Percentiles rank a stretch among this genome's conserved stretches.
Conservation (phyloP, 2,329 filamentous ascomycete genomes). For the Ophiostoma ips region DNA sequence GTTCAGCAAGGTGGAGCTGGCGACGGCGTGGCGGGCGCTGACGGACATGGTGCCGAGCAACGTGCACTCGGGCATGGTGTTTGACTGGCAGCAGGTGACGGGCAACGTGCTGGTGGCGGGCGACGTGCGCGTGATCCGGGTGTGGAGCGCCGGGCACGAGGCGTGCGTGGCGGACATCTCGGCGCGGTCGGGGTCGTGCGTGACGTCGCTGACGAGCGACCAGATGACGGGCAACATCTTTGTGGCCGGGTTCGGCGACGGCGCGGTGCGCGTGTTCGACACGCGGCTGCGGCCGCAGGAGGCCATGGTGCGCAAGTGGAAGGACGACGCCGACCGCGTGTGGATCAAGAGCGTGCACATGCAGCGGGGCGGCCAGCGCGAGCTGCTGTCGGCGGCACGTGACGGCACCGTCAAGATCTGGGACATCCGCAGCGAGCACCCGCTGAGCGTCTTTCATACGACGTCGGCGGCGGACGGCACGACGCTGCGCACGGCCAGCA, state of each 20-base stretch:
- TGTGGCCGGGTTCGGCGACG: constrained; percentile 91
- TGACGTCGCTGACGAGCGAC: constrained; percentile 90
- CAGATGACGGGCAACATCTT: constrained; percentile 97
- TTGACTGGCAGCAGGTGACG: constrained; percentile 98
- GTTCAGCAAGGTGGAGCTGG: constrained; percentile 62
- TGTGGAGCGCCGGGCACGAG: constrained; percentile 92
- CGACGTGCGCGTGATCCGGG: constrained; percentile 85
- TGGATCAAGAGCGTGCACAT: constrained; percentile 97
- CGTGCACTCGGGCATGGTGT: constrained; percentile 87
- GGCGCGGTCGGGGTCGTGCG: constrained; percentile 84
- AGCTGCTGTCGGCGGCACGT: constrained; percentile 77
- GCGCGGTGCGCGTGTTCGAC: constrained; percentile 87
- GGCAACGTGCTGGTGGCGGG: constrained; percentile 90
- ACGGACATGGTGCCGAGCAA: constrained; percentile 91
- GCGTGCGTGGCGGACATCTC: constrained; percentile 89
- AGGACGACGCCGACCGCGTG: constrained; percentile 68
- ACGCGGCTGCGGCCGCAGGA: constrained; percentile 71
- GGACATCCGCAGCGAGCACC: constrained; percentile 81
- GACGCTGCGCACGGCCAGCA: constrained; percentile 70
- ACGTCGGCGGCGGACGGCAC: constrained; percentile 42
- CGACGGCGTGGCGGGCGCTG: constrained; percentile 80
- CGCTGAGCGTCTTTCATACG: constrained; percentile 58
- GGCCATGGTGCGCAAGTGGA: constrained; percentile 93
- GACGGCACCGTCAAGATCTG: constrained; percentile 91
- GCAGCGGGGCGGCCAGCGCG: constrained; percentile 85